Conservation (phyloP, 1,284 basidiomycete genomes). For the Fomes fomentarius region DNA sequence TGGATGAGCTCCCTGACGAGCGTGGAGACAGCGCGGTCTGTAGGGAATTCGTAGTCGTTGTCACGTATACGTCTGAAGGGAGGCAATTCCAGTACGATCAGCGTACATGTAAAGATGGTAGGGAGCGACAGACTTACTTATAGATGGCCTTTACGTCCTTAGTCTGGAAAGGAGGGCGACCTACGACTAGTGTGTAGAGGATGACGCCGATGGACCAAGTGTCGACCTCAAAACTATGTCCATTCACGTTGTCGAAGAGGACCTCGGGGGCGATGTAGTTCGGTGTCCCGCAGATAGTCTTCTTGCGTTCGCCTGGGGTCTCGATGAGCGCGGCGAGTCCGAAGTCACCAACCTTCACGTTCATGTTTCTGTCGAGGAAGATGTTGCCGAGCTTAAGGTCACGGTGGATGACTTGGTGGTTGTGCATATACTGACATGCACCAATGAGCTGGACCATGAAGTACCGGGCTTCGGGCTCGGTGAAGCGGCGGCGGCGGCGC, state of each 20-base stretch:
- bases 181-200: constrained; percentile 92
- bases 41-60: constrained; percentile 93
- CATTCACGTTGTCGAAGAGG: constrained; percentile 92
- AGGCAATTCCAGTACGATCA: constrained; percentile 18
- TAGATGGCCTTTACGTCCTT: constrained; percentile 97
- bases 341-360: constrained; percentile 97
- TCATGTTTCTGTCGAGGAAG: constrained; percentile 91
- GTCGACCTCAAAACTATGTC: constrained; percentile 98
- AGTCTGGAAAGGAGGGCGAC: constrained; percentile 96
- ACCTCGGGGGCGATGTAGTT: constrained; percentile 99
- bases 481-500: constrained; percentile 84
- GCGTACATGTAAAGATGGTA: neutral
- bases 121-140: constrained; percentile 54
- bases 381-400: constrained; percentile 97
- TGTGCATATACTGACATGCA: constrained; percentile 97
- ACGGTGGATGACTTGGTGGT: constrained; percentile 93
- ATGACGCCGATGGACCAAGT: constrained; percentile 99
- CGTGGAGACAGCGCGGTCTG: constrained; percentile 71
- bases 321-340: constrained; percentile 97
- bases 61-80: constrained; percentile 82
- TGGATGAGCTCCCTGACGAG: constrained; percentile 83
- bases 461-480: constrained; percentile 91
- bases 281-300: constrained; percentile 98
- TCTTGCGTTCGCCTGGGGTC: constrained; percentile 95
- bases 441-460: constrained; percentile 95